Evolutionary conservation across 1,284 basidiomycete species (phyloP).

Genomic region (Taiwanofungus camphoratus): DNA sequence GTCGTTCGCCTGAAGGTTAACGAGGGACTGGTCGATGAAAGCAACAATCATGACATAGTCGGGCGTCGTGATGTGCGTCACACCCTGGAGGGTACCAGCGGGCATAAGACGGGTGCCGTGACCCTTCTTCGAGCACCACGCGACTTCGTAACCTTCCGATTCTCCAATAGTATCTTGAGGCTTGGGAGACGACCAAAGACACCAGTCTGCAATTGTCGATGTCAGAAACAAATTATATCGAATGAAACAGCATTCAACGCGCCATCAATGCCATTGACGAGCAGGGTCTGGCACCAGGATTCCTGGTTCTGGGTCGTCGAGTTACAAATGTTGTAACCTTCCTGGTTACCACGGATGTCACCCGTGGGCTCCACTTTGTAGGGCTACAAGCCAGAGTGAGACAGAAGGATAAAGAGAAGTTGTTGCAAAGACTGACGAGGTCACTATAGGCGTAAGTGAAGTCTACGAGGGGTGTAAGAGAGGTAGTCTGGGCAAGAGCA

Average conservation of each 20-base stretch:
- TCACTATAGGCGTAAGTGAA: slow-evolving; percentile 45
- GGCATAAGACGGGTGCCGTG: slow-evolving; percentile 64
- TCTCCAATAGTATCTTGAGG: slow-evolving; percentile 50
- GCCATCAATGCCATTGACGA: slow-evolving; percentile 52
- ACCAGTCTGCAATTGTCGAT: slow-evolving; percentile 42
- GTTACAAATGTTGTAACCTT: slow-evolving; percentile 68
- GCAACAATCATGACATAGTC: slow-evolving; percentile 64
- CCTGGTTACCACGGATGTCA: slow-evolving; percentile 49
- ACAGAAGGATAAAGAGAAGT: background rate
- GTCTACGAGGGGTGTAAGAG: slow-evolving; percentile 41
- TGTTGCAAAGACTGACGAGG: slow-evolving; percentile 34
- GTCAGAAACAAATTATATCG: slow-evolving; percentile 11
- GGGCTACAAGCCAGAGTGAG: slow-evolving; percentile 33
- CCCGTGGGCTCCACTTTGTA: slow-evolving; percentile 48
- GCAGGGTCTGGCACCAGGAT: slow-evolving; percentile 61
- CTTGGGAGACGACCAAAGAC: slow-evolving; percentile 51
- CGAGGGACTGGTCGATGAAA: slow-evolving; percentile 52
- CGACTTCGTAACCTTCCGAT: slow-evolving; percentile 62
- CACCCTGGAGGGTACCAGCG: slow-evolving; percentile 53
- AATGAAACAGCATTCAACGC: slow-evolving; percentile 8
- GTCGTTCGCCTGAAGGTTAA: slow-evolving; percentile 53
- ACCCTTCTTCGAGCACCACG: slow-evolving; percentile 69
- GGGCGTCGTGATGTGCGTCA: slow-evolving; percentile 60
- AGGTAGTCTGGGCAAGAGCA: slow-evolving; percentile 32
- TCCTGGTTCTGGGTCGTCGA: slow-evolving; percentile 55